Conservation (phyloP, 225 moss, liverwort and hornwort genomes). For the Bryoerythrophyllum caledonicum region DNA sequence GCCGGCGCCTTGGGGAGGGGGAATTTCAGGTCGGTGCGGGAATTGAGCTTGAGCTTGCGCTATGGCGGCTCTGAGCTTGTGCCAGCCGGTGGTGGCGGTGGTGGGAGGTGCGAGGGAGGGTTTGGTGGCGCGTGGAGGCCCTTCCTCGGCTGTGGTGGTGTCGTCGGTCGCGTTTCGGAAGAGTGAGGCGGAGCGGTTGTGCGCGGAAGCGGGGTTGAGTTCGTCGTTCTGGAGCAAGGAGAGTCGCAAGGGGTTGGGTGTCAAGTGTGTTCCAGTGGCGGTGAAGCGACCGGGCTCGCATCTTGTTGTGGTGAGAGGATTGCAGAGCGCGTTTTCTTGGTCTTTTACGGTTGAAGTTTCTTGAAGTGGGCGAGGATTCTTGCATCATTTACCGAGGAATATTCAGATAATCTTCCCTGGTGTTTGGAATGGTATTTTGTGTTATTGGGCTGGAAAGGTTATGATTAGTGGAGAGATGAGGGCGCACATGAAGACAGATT, state of each 20-base stretch:
- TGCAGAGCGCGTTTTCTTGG: no score
- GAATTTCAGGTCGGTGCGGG: no score
- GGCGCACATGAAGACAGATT: no score
- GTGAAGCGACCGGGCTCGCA: conserved; percentile 20
- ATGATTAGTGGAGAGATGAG: neutral
- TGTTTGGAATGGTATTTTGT: neutral
- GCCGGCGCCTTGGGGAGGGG: no score
- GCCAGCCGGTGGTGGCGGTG: conserved; percentile 19
- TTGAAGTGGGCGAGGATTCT: neutral
- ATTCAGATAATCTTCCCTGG: neutral
- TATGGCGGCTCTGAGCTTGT: conserved; percentile 22
- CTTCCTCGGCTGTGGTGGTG: neutral
- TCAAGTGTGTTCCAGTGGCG: conserved; percentile 4
- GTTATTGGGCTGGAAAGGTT: conserved; percentile 1
- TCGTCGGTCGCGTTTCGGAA: conserved; percentile 31
- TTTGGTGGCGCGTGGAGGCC: neutral
- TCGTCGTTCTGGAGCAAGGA: conserved; percentile 40
- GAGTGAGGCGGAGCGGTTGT: conserved; percentile 21
- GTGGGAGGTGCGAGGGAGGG: conserved; percentile 11
- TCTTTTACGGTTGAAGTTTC: no score
- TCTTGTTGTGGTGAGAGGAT: conserved; percentile 44
- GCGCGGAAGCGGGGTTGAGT: conserved; percentile 30
- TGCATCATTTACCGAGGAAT: conserved; percentile 1
- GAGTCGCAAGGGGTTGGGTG: conserved; percentile 25
- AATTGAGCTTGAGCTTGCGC: no score